Conservation (phyloP, 2,329 filamentous ascomycete species). For the Diaporthe aspalathi region DNA sequence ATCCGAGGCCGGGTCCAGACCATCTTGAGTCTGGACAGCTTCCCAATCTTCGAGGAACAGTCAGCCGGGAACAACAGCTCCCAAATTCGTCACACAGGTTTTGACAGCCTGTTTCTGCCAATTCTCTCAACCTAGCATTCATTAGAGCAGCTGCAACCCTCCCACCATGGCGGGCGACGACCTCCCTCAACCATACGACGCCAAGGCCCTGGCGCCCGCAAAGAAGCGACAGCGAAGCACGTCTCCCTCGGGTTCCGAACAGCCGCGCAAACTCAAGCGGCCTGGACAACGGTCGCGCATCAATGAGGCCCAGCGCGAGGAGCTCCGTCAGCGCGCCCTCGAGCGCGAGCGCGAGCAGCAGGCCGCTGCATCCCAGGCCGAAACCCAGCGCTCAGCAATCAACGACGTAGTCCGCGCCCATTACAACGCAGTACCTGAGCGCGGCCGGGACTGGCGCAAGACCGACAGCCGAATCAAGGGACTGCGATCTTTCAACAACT, state of each 20-base stretch:
- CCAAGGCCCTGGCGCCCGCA: constrained; percentile 66
- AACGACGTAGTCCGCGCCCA: constrained; percentile 91
- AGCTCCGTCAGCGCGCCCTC: constrained; percentile 69
- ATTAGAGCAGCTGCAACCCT: background rate
- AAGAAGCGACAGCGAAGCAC: constrained; percentile 68
- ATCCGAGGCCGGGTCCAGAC: background rate
- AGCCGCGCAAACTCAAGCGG: constrained; percentile 75
- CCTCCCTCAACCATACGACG: constrained; percentile 72
- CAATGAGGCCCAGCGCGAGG: constrained; percentile 73
- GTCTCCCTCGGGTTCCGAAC: constrained; percentile 56
- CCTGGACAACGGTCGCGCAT: constrained; percentile 76
- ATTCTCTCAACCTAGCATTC: no score
- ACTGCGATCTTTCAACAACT: constrained; percentile 95
- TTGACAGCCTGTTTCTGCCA: background rate
- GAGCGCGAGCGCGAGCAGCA: constrained; percentile 66
- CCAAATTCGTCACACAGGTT: background rate
- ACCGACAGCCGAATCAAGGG: constrained; percentile 97
- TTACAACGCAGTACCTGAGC: constrained; percentile 95
- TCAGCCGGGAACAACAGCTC: background rate
- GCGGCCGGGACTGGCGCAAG: constrained; percentile 92
- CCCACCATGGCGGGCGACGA: constrained; percentile 54
- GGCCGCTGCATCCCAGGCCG: constrained; percentile 52
- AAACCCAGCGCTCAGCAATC: constrained; percentile 67
- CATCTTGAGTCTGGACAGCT: background rate
- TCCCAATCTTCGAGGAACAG: background rate